Conservation (phyloP, 2,329 filamentous ascomycete genomes). For the Polychaeton citri region DNA sequence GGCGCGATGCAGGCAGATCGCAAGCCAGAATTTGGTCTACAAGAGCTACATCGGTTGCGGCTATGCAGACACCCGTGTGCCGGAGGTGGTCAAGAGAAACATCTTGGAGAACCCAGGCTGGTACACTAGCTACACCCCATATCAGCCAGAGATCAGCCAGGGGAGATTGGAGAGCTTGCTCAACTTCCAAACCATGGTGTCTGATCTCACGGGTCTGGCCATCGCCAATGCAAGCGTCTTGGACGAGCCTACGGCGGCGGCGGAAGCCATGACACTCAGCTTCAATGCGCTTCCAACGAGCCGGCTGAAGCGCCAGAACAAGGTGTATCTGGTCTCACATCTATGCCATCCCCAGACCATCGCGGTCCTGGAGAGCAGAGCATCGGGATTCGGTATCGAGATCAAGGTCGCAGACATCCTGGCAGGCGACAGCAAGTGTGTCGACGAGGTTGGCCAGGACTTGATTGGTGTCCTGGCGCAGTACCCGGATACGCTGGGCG, state of each 20-base stretch:
- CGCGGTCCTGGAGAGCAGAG: constrained; percentile 69
- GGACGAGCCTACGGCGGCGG: constrained; percentile 83
- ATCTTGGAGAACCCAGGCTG: constrained; percentile 85
- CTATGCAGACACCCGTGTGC: constrained; percentile 77
- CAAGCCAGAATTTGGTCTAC: constrained; percentile 47
- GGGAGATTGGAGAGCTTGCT: constrained; percentile 81
- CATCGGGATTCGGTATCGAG: constrained; percentile 80
- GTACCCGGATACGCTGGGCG: constrained; percentile 82
- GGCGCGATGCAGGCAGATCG: constrained; percentile 39
- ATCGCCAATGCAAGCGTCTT: constrained; percentile 85
- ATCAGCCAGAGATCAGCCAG: constrained; percentile 95
- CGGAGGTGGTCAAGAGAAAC: constrained; percentile 84
- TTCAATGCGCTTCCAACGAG: constrained; percentile 59
- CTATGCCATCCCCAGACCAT: constrained; percentile 76
- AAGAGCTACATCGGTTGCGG: constrained; percentile 70
- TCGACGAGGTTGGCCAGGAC: constrained; percentile 65
- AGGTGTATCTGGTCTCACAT: constrained; percentile 73
- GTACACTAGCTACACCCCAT: constrained; percentile 97
- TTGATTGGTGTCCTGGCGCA: constrained; percentile 86
- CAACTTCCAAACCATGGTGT: constrained; percentile 90
- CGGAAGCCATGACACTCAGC: constrained; percentile 91
- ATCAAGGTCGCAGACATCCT: constrained; percentile 62
- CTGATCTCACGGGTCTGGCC: constrained; percentile 72
- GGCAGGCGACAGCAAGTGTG: constrained; percentile 46
- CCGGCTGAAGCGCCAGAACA: constrained; percentile 60